Evolutionary conservation across 2,329 filamentous ascomycete genomes (phyloP), one percentile per base, ranked within the genome.

Genomic region (Penicillium italicum): DNA sequence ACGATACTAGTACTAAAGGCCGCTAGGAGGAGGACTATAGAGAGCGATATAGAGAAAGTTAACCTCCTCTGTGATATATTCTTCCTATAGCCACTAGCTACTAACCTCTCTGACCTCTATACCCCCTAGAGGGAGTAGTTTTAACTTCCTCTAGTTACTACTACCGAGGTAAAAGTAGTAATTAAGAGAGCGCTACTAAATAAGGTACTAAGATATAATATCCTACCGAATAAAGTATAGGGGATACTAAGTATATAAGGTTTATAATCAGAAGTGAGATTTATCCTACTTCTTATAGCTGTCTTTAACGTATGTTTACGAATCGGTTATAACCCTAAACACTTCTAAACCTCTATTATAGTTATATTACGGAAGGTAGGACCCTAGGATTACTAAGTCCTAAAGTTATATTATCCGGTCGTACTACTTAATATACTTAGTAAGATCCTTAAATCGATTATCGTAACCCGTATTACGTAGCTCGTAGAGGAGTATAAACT

Each of bases 151-250:
- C 18, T 18, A 10, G 9, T 22, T 6, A 38, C 5, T 18, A 26
- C 33, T 1, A 45, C 18, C 10, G 43, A 33, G 5, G 33, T 34
- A n/a, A 34, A 4, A n/a, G 33, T 16, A 6, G 7, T 7, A n/a
- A n/a, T 43, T 8, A 31, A 20, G 18, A 45, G 12, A 2, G 31
- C 46, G 3, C 53, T 41, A 8, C 44, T 49, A 6, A 37, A 55
- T n/a, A 62, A 61, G 16, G 59, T 57, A 9, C 57, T 42, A 0
- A 48, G 55, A 1, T 53, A 53, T 1, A 49, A 63, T 33, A 37
- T 11, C 1, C 47, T 63, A 3, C 55, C 46, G 0, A 62, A 63
- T 12, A 44, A 30, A 5, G 20, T 55, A 2, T 52, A 12, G 48
- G 22, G 30, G 12, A 8, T 48, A 0, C 24, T 47, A 5, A 26